A percentile compares a stretch with the other conserved stretches of the same genome.
Evolutionary conservation across 2,329 filamentous ascomycete species (phyloP).

Genomic region (Neofusicoccum ribis): DNA sequence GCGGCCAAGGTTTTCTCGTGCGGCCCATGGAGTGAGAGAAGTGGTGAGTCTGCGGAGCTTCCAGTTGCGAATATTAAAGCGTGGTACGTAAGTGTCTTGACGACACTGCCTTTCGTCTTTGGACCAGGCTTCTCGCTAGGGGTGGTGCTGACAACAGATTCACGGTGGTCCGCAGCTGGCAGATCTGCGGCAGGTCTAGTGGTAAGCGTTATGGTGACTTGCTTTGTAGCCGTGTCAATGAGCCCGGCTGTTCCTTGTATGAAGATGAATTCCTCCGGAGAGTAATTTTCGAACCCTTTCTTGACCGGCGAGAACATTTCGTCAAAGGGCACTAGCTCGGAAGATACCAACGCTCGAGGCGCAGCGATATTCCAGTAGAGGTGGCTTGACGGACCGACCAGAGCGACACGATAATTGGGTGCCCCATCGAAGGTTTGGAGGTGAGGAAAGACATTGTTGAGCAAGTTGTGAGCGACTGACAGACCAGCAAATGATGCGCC

Average conservation of each 20-base stretch:
- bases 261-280: slow-evolving; percentile 35
- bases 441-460: slow-evolving; percentile 33
- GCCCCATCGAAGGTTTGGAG: slow-evolving; percentile 29
- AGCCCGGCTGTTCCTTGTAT: slow-evolving; percentile 36
- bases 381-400: slow-evolving; percentile 37
- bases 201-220: slow-evolving; percentile 27
- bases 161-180: not conserved
- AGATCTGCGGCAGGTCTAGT: not conserved
- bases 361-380: slow-evolving; percentile 42
- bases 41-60: slow-evolving; percentile 34
- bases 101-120: not conserved
- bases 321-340: slow-evolving; percentile 33
- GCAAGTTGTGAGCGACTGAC: slow-evolving; percentile 37
- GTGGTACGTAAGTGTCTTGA: slow-evolving; percentile 34
- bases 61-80: slow-evolving; percentile 41
- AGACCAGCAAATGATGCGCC: slow-evolving; percentile 42
- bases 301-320: slow-evolving; percentile 38
- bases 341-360: slow-evolving; percentile 38
- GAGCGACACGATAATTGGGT: slow-evolving; percentile 34
- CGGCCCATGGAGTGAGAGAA: slow-evolving; percentile 36
- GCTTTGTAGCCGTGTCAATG: slow-evolving; percentile 30
- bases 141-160: not conserved
- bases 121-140: not conserved
- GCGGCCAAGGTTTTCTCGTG: slow-evolving; percentile 32
- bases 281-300: slow-evolving; percentile 36